Conservation (phyloP, 1,284 basidiomycete genomes). For the Rhodotorula sp. region DNA sequence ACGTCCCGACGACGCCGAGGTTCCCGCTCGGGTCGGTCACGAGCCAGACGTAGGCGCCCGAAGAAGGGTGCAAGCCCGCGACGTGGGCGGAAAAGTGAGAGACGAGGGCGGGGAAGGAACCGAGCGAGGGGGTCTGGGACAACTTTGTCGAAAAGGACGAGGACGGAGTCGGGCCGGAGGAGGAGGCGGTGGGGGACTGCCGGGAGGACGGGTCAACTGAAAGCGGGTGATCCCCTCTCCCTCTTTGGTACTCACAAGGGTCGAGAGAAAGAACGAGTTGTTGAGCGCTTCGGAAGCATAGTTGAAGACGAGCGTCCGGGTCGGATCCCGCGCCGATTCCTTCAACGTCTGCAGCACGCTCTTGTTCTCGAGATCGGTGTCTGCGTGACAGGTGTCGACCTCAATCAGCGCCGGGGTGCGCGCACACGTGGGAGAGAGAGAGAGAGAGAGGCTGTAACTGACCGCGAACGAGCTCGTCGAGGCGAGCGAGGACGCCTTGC, state of each 20-base stretch:
- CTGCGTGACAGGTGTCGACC: conserved; percentile 47
- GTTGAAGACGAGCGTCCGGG: conserved; percentile 75
- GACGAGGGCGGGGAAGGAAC: conserved; percentile 67
- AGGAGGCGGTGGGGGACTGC: conserved; percentile 26
- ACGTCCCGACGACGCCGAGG: conserved; percentile 76
- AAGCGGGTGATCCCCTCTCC: not conserved
- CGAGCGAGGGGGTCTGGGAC: conserved; percentile 49
- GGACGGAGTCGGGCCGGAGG: conserved; percentile 16
- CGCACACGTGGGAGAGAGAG: not conserved
- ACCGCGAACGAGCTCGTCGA: conserved; percentile 73
- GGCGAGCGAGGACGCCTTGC: conserved; percentile 67
- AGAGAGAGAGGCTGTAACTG: conserved; percentile 42
- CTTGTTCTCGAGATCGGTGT: conserved; percentile 60
- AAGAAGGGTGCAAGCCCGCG: conserved; percentile 68
- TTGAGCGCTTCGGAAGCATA: conserved; percentile 90
- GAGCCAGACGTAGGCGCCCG: conserved; percentile 80
- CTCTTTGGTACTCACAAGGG: conserved; percentile 61
- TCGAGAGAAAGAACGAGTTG: conserved; percentile 90
- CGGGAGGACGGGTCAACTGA: not conserved
- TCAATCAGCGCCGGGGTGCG: no score
- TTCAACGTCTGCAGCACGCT: conserved; percentile 74
- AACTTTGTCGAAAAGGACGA: conserved; percentile 22
- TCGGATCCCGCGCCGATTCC: conserved; percentile 62
- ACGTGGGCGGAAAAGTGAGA: conserved; percentile 73
- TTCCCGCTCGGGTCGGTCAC: conserved; percentile 65